Evolutionary conservation across 768 basidiomycete genomes (phyloP), one percentile per base, ranked within the genome.

Genomic region (Ramaria sp.): DNA sequence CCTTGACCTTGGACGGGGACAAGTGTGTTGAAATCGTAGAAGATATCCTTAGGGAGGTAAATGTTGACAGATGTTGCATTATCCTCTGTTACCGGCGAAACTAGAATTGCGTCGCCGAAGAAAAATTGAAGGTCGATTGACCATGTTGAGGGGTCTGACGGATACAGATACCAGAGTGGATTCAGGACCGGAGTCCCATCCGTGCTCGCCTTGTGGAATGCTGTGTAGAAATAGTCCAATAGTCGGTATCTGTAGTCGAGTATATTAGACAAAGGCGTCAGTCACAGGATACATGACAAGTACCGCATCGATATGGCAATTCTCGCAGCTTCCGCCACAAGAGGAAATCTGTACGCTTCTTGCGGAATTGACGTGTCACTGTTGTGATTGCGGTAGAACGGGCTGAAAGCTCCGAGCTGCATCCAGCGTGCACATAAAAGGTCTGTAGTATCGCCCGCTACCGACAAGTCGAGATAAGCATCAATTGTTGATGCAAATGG

Each of bases 401-500:
- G 88, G 24, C 76, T 76, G 64, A 90, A 90, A 1, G 87, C 88
- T 3, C 53, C 42, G 7, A 55, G 43, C 64, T 83, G 81, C 86
- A 87, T 88, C 88, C 88, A 91, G 16, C 88, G 77, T 58, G 81
- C 82, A 67, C 85, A 87, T 8, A 91, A 73, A 63, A 89, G 85
- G 64, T 90, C 88, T 59, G 86, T 78, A 7, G 82, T 82, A 64
- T 89, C 87, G 2, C 70, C 61, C 81, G 73, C 37, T 85, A 63
- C 1, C 83, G 13, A 41, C 18, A 41, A n/a, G 39, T n/a, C 39
- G 4, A 27, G n/a, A 47, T 30, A 84, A 69, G 61, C 78, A 30
- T 22, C 16, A 34, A 9, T 18, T 37, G 27, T 12, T 10, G 68
- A 42, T 16, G 27, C 6, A 15, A 53, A 18, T 9, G 9, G 39